phyloP scores from a whole-genome alignment of 345 rosid genomes.

The Sisymbrium irio region DNA sequence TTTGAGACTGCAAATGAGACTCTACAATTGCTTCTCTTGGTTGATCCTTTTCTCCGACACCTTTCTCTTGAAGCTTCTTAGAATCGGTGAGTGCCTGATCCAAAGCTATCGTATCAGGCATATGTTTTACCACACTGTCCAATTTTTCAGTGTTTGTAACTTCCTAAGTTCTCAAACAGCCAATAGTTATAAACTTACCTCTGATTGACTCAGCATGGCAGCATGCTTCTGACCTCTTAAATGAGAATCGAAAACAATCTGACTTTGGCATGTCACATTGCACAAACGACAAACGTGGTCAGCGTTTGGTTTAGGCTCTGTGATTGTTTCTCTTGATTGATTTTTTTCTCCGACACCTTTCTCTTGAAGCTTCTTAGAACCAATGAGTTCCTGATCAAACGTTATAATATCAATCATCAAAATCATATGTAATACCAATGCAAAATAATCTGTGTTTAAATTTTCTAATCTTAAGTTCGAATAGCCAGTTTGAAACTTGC shows the following conservation, averaged over 20 bases:
- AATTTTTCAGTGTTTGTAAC: neutral
- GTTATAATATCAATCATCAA: conserved; percentile 46
- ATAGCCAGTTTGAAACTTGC: conserved; percentile 34
- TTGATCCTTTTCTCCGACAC: conserved; percentile 37
- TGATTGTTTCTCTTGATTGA: conserved; percentile 35
- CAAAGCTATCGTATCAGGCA: conserved; percentile 24
- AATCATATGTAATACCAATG: conserved; percentile 46
- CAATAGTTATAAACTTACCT: conserved; percentile 32
- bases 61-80: conserved; percentile 48
- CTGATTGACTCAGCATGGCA: neutral
- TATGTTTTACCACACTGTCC: neutral
- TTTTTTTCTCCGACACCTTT: conserved; percentile 45
- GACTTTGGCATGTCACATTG: conserved; percentile 13
- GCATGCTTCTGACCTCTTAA: conserved; percentile 16
- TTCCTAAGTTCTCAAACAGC: conserved; percentile 27
- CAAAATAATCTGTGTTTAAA: conserved; percentile 15
- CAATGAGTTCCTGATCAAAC: conserved; percentile 47
- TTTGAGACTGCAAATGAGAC: conserved; percentile 39
- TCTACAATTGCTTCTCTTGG: conserved; percentile 39
- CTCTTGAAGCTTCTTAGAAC: conserved; percentile 48
- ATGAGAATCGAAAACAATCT: conserved; percentile 14
- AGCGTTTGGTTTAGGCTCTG: conserved; percentile 33
- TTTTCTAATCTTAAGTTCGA: neutral
- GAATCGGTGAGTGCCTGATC: conserved; percentile 54
- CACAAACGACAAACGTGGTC: neutral